Evolutionary conservation across 1,284 basidiomycete genomes (phyloP).

Genomic region (Ustilago tritici): DNA sequence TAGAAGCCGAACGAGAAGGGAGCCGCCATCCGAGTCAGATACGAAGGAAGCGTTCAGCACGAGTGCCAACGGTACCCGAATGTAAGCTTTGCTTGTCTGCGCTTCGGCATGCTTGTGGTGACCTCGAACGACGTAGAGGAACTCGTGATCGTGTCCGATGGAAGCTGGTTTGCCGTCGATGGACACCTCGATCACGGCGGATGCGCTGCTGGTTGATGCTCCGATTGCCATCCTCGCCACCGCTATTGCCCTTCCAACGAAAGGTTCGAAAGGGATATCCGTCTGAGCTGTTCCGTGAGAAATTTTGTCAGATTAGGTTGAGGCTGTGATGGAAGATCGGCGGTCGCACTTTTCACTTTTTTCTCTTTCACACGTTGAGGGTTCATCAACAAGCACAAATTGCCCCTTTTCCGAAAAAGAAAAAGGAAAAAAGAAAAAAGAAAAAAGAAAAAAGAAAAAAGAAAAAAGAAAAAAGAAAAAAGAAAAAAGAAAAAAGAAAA

Average conservation of each 20-base stretch:
- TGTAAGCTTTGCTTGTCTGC: constrained; percentile 33
- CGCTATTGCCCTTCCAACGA: not conserved
- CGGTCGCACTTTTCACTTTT: too few relatives aligned
- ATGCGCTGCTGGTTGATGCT: not conserved
- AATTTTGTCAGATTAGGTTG: not conserved
- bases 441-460: too few relatives aligned
- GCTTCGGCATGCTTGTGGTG: constrained; percentile 17
- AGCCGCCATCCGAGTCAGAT: constrained; percentile 62
- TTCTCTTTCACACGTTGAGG: too few relatives aligned
- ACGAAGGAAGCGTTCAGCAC: constrained; percentile 62
- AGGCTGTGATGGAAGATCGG: not conserved
- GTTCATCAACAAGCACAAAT: too few relatives aligned
- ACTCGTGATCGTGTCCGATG: constrained; percentile 53
- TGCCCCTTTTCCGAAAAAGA: too few relatives aligned
- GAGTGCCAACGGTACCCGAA: constrained; percentile 52
- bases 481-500: too few relatives aligned
- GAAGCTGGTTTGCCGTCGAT: constrained; percentile 60
- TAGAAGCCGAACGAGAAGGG: constrained; percentile 58
- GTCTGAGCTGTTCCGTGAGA: not conserved
- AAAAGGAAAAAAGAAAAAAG: too few relatives aligned
- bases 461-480: too few relatives aligned
- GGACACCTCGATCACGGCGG: constrained; percentile 42
- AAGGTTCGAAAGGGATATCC: not conserved
- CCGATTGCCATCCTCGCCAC: constrained; percentile 14
- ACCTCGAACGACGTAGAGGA: constrained; percentile 54